Evolutionary conservation across 2,329 filamentous ascomycete species (phyloP).

Genomic region (Aschersonia sp.): DNA sequence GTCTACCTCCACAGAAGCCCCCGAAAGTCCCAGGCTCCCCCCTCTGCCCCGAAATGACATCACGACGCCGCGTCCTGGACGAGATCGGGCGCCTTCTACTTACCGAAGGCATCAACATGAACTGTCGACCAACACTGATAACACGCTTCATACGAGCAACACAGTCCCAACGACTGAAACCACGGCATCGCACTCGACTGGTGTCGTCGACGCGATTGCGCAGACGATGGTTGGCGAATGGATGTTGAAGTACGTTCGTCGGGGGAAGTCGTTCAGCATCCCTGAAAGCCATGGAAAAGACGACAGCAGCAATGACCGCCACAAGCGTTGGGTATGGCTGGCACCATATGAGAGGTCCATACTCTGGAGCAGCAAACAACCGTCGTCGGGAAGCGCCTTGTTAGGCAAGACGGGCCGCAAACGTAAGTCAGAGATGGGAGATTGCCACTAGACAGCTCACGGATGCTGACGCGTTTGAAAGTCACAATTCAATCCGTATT

Average conservation of each 20-base stretch:
- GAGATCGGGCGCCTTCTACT: constrained; percentile 20
- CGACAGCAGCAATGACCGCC: constrained; percentile 61
- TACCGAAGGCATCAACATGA: constrained; percentile 39
- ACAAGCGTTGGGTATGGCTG: constrained; percentile 97
- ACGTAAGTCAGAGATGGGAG: constrained; percentile 43
- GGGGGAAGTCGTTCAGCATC: constrained; percentile 82
- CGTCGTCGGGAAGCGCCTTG: constrained; percentile 70
- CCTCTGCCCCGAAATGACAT: constrained; percentile 62
- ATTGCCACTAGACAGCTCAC: background rate
- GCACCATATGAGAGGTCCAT: constrained; percentile 92
- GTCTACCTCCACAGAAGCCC: constrained; percentile 51
- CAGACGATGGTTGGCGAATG: constrained; percentile 97
- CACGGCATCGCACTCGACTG: constrained; percentile 51
- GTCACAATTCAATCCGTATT: constrained; percentile 92
- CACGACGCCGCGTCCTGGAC: constrained; percentile 38
- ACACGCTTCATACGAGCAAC: constrained; percentile 34
- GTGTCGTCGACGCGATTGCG: constrained; percentile 89
- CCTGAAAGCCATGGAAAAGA: constrained; percentile 52
- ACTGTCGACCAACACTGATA: constrained; percentile 34
- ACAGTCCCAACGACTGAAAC: constrained; percentile 29
- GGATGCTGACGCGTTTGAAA: constrained; percentile 20
- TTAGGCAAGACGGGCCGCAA: constrained; percentile 93
- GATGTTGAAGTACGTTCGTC: constrained; percentile 85
- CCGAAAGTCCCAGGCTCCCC: constrained; percentile 57
- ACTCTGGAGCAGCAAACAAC: constrained; percentile 97